Percentiles rank a stretch among this genome's conserved stretches.
Evolutionary conservation across 2,329 filamentous ascomycete genomes (phyloP).

Genomic region (Venturia effusa): DNA sequence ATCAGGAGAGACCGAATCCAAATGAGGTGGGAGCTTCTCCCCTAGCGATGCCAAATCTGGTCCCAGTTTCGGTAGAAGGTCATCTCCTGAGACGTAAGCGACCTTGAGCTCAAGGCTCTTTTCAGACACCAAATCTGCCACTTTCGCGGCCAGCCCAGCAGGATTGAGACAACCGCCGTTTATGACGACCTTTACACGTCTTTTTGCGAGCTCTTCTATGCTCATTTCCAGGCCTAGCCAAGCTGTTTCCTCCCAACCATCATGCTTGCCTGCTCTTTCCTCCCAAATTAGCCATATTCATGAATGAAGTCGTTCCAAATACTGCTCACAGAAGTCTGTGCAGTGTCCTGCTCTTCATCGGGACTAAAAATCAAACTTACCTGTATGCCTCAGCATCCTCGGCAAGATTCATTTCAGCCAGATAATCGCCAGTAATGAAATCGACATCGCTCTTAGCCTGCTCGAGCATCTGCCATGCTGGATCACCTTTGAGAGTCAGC

Average conservation of each 20-base stretch:
- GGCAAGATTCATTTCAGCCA: constrained; percentile 8
- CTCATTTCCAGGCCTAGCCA: constrained; percentile 38
- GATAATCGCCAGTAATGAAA: constrained; percentile 40
- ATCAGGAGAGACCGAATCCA: constrained; percentile 30
- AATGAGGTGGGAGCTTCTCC: constrained; percentile 26
- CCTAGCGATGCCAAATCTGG: constrained; percentile 18
- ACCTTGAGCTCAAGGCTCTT: constrained; percentile 29
- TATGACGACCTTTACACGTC: constrained; percentile 43
- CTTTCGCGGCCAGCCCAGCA: constrained; percentile 37
- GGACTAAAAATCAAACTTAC: neutral
- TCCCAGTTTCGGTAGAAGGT: constrained; percentile 26
- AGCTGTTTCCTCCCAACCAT: constrained; percentile 35
- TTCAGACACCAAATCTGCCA: constrained; percentile 28
- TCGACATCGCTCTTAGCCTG: constrained; percentile 26
- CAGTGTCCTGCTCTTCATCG: neutral
- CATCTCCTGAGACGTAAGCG: constrained; percentile 36
- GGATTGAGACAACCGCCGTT: constrained; percentile 49
- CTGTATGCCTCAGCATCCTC: constrained; percentile 4
- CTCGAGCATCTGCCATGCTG: constrained; percentile 14
- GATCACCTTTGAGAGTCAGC: constrained; percentile 13
- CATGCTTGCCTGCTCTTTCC: constrained; percentile 25
- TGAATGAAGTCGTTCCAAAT: neutral
- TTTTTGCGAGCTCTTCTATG: constrained; percentile 35
- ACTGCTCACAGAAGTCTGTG: neutral
- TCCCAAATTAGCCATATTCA: neutral